Evolutionary conservation across 2,329 filamentous ascomycete genomes (phyloP).

Genomic region (Fusarium duplospermum): DNA sequence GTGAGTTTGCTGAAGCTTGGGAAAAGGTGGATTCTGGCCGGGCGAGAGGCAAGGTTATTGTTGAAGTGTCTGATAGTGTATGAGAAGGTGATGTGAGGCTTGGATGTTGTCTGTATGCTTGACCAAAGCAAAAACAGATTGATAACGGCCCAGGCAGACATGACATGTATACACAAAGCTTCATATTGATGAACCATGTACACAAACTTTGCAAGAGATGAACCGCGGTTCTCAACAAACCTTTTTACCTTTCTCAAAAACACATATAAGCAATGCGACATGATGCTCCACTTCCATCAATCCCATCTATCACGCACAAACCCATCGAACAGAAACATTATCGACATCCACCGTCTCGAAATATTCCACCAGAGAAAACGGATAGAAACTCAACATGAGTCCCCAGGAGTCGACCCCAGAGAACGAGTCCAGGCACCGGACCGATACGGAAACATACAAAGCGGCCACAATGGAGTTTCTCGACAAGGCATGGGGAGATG

Average conservation of each 20-base stretch:
- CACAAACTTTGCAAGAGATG: neutral
- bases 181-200: neutral
- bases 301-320: neutral
- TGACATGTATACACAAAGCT: neutral
- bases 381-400: no score
- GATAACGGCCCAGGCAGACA: neutral
- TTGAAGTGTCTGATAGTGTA: conserved; percentile 7
- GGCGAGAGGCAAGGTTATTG: conserved; percentile 26
- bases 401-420: neutral
- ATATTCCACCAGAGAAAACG: neutral
- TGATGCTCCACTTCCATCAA: neutral
- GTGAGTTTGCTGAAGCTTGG: conserved; percentile 24
- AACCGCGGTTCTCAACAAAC: neutral
- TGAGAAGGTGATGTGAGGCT: neutral
- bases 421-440: neutral
- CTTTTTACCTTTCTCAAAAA: neutral
- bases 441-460: neutral
- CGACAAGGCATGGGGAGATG: neutral
- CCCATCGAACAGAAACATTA: neutral
- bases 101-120: neutral
- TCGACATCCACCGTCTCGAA: neutral
- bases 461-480: neutral
- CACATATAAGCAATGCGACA: neutral
- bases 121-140: neutral
- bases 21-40: conserved; percentile 29